Evolutionary conservation across 371 early-diverging fungal genomes (phyloP).

Genomic region (Syncephalastrum sp.): DNA sequence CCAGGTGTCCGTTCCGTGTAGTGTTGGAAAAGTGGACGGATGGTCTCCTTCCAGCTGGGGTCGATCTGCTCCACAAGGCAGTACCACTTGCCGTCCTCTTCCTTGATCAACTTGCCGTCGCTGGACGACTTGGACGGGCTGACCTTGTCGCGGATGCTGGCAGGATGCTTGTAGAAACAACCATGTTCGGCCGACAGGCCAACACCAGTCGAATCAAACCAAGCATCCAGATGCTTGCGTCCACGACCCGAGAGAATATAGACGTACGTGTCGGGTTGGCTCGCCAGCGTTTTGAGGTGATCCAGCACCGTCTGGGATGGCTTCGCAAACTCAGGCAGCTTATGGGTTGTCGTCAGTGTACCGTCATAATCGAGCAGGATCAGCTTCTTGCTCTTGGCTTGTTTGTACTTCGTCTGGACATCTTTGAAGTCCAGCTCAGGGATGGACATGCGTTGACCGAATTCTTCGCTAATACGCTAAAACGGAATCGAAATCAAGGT

Average conservation of each 20-base stretch:
- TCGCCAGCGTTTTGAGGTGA: conserved; percentile 66
- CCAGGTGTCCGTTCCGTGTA: conserved; percentile 96
- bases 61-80: conserved; percentile 87
- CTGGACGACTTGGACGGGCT: conserved; percentile 30
- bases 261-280: conserved; percentile 82
- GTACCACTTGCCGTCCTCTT: conserved; percentile 75
- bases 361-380: conserved; percentile 95
- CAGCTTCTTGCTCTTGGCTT: conserved; percentile 58
- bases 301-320: conserved; percentile 69
- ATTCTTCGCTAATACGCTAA: conserved; percentile 69
- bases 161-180: conserved; percentile 93
- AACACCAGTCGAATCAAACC: conserved; percentile 86
- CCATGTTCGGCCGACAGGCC: conserved; percentile 97
- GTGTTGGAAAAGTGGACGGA: conserved; percentile 89
- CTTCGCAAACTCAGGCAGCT: conserved; percentile 89
- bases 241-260: conserved; percentile 92
- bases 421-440: conserved; percentile 54
- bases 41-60: conserved; percentile 88
- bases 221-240: conserved; percentile 79
- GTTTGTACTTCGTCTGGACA: conserved; percentile 38
- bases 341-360: conserved; percentile 81
- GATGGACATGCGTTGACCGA: conserved; percentile 69
- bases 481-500: not conserved
- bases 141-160: conserved; percentile 47
- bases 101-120: conserved; percentile 66